These are phyloP conservation scores for Kluyveromyces aestuarii DNA, from an alignment of 805 yeast species.

Conservation along the genomic window DNA sequence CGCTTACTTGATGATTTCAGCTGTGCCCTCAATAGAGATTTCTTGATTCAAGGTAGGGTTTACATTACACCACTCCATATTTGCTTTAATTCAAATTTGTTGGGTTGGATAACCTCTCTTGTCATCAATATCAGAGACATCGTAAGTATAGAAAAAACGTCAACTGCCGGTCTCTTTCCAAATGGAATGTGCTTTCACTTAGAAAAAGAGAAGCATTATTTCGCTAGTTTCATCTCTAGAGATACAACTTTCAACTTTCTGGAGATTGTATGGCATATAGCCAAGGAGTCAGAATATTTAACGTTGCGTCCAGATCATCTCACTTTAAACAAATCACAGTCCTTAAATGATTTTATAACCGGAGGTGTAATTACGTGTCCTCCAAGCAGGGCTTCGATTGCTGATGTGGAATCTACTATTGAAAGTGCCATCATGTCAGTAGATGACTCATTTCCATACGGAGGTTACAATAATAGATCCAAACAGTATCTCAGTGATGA, in stretches of 20 bases:
- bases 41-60: conserved; percentile 77
- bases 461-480: conserved; percentile 1
- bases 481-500: conserved; percentile 4
- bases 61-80: conserved; percentile 70
- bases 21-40: conserved; percentile 84
- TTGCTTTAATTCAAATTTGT: conserved; percentile 70
- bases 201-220: conserved; percentile 53
- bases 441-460: conserved; percentile 27
- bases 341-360: conserved; percentile 1
- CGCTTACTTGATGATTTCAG: conserved; percentile 75
- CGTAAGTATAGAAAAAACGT: conserved; percentile 52
- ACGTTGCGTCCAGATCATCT: conserved; percentile 1
- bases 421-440: conserved; percentile 37
- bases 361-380: conserved; percentile 6
- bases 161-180: conserved; percentile 84
- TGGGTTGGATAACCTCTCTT: conserved; percentile 86
- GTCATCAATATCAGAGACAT: conserved; percentile 67
- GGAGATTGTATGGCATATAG: conserved; percentile 48
- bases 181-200: conserved; percentile 78
- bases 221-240: conserved; percentile 81
- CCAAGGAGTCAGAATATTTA: not conserved
- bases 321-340: not conserved
- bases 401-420: conserved; percentile 17
- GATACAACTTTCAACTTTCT: conserved; percentile 69
- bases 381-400: conserved; percentile 21